Evolutionary conservation across 345 rosid species (phyloP).

Genomic region (Microcos paniculata): DNA sequence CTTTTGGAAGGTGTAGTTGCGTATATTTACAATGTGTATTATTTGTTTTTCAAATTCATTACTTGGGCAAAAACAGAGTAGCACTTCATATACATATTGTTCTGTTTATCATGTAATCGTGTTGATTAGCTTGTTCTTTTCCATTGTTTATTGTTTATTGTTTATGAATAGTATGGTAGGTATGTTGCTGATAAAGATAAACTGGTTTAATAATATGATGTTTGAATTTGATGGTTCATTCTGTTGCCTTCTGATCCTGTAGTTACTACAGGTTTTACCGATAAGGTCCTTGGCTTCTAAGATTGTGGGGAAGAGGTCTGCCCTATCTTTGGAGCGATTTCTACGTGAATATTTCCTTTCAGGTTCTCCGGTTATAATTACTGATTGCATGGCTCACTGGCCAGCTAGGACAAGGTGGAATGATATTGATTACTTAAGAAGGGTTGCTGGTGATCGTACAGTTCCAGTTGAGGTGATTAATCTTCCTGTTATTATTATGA

Average conservation of each 20-base stretch:
- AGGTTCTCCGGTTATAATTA: slow-evolving; percentile 80
- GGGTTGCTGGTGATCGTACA: slow-evolving; percentile 84
- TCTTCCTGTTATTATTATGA: slow-evolving; percentile 14
- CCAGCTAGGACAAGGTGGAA: slow-evolving; percentile 92
- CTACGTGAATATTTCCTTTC: slow-evolving; percentile 60
- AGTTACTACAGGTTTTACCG: slow-evolving; percentile 68
- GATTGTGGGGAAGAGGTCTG: slow-evolving; percentile 72
- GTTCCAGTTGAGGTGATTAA: slow-evolving; percentile 95
- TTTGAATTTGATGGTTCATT: not conserved
- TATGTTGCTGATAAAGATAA: slow-evolving; percentile 1
- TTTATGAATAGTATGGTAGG: not conserved
- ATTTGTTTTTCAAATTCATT: not conserved
- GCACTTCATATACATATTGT: not conserved
- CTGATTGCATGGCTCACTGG: slow-evolving; percentile 92
- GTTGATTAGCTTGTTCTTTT: not conserved
- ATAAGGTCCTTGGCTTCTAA: slow-evolving; percentile 55
- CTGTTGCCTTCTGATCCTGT: slow-evolving; percentile 19
- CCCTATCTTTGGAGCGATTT: slow-evolving; percentile 79
- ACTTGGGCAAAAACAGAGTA: not conserved
- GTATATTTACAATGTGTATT: not conserved
- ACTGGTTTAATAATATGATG: not conserved
- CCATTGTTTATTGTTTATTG: not conserved
- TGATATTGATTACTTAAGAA: slow-evolving; percentile 66
- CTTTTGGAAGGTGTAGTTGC: not conserved
- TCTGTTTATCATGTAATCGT: too few relatives aligned